phyloP scores from a whole-genome alignment of 306 rosid species.

The Malus domestica region DNA sequence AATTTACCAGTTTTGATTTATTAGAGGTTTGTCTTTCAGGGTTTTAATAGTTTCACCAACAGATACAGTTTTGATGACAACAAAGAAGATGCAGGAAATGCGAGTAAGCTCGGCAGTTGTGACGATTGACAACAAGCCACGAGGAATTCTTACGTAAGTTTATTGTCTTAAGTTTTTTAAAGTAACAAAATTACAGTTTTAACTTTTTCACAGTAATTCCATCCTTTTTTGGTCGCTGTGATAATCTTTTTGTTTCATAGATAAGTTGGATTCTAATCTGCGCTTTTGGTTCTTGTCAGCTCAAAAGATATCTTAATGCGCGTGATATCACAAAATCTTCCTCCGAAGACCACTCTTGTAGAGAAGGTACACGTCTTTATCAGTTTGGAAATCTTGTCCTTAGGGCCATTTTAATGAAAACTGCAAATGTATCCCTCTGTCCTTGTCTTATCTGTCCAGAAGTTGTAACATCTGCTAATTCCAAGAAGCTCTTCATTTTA shows the following conservation, averaged over 20 bases:
- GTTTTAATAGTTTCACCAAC: conserved; percentile 56
- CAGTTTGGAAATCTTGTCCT: conserved; percentile 1
- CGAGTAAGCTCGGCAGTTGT: conserved; percentile 70
- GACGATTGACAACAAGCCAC: conserved; percentile 57
- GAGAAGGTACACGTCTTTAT: conserved; percentile 59
- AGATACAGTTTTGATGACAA: conserved; percentile 61
- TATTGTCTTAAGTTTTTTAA: background rate
- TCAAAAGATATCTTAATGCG: conserved; percentile 96
- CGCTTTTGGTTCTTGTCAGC: conserved; percentile 34
- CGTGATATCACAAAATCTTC: conserved; percentile 66
- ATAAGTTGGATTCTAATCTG: conserved; percentile 6
- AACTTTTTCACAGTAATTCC: background rate
- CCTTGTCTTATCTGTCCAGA: background rate
- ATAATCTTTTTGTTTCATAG: background rate
- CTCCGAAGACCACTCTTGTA: conserved; percentile 67
- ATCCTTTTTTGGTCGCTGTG: background rate
- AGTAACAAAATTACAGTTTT: background rate
- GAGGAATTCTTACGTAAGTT: conserved; percentile 89
- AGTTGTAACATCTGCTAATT: background rate
- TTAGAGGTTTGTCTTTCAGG: conserved; percentile 45
- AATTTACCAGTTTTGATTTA: conserved; percentile 10
- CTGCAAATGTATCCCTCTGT: background rate
- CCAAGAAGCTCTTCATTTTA: background rate
- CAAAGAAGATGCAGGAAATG: conserved; percentile 81
- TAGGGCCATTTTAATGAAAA: background rate